phyloP scores from a whole-genome alignment of 208 protist species.

The Wallacemonas rigidus region DNA sequence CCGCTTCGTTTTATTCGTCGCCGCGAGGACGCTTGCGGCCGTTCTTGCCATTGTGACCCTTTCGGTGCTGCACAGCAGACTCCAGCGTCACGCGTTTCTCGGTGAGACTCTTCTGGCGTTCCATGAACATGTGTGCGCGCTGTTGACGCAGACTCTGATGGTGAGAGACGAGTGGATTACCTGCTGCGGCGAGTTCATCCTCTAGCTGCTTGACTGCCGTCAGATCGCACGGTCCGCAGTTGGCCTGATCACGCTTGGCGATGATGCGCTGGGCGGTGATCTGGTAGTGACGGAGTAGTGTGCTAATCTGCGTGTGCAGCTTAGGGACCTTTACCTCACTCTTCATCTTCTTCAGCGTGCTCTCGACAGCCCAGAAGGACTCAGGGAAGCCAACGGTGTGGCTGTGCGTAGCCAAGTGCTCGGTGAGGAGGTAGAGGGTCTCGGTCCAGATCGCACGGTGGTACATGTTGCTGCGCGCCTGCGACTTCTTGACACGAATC shows the following conservation, averaged over 20 bases:
- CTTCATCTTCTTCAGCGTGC: constrained; percentile 84
- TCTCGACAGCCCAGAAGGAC: constrained; percentile 86
- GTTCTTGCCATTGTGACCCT: constrained; percentile 25
- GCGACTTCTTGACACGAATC: constrained; percentile 91
- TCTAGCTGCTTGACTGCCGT: constrained; percentile 81
- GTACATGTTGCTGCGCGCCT: constrained; percentile 71
- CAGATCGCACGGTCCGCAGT: constrained; percentile 83
- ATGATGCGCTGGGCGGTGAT: constrained; percentile 64
- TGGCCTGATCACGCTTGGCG: constrained; percentile 69
- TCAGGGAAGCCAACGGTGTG: constrained; percentile 94
- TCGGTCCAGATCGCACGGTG: constrained; percentile 78
- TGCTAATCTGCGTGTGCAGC: constrained; percentile 73
- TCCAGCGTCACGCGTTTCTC: constrained; percentile 82
- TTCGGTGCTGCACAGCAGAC: constrained; percentile 41
- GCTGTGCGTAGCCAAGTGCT: constrained; percentile 85
- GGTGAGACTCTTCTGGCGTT: constrained; percentile 56
- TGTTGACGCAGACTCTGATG: constrained; percentile 77
- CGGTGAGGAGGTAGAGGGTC: constrained; percentile 86
- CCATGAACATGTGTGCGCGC: constrained; percentile 68
- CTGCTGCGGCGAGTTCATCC: constrained; percentile 59
- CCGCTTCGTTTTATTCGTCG: constrained; percentile 10
- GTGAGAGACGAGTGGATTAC: constrained; percentile 63
- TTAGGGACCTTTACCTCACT: constrained; percentile 84
- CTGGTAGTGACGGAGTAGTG: constrained; percentile 80
- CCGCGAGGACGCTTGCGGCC: constrained; percentile 34